Evolutionary conservation across 306 rosid species (phyloP), one percentile per base, ranked within the genome.

Genomic region (Fragaria vesca): DNA sequence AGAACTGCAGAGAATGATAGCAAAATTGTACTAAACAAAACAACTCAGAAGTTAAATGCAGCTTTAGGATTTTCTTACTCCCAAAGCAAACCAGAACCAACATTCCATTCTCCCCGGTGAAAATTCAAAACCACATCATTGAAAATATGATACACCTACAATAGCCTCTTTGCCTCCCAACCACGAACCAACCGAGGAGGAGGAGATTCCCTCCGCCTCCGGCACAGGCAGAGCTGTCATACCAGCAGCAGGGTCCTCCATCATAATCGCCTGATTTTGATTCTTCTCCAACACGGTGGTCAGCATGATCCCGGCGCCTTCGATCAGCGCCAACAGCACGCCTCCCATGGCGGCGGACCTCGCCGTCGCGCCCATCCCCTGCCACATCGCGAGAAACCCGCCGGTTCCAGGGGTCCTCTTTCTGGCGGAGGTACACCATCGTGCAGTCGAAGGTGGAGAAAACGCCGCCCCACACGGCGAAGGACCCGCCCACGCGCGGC

Each of bases 391-490:
- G 62, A 94, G 96, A 60, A 94, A 88, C 18, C 95, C 97, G 0
- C 97, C 97, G 18, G 98, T 92, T 94, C 97, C 96, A 94, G 0
- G 98, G 98, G 34, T 94, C 98, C 80, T 94, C 98, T 83, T 92
- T 94, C 78, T 90, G 96, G 48, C 98, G 93, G 8, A 90, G 71
- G 71, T 92, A 90, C 47, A 94, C 97, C 92, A 94, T 84, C 69
- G 93, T 61, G 73, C 96, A 92, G 81, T 94, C 98, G 79, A 90
- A 90, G 58, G 94, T 79, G 45, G 98, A 94, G 88, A 92, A 94
- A 12, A 94, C 79, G 18, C 96, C 97, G 0, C 98, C 97, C 98
- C 98, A 94, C 1, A 94, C 91, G 74, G 3, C n/a, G n/a, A n/a
- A n/a, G n/a, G n/a, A n/a, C n/a, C n/a, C n/a, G n/a, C n/a, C n/a